Base-by-base conservation (phyloP, 495 filamentous ascomycete species). In the Talaromyces thailandensis region DNA sequence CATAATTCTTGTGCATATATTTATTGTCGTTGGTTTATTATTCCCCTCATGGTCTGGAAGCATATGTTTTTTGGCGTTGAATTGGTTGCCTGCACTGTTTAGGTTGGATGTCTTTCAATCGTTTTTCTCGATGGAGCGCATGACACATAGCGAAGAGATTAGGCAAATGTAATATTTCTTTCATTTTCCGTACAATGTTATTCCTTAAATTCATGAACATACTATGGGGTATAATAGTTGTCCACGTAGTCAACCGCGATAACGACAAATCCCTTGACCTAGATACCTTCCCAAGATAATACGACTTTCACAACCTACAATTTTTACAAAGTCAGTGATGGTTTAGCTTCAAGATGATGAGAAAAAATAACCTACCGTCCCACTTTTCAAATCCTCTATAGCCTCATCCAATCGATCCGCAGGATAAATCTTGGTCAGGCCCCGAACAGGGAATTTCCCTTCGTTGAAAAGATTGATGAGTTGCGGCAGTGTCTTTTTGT, bases 351-450 rank as follows among this genome's bases (percentile, higher is more conserved):
- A n/a, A n/a, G 2, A 43, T 14, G 16, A 1, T 2, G n/a, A 24
- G 6, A 12, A 11, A 28, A 11, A 26, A 75, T 11, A 61, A 64
- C 65, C 59, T 65, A 73, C 68, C 53, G 60, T 73, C 14, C 76
- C 75, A 28, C 60, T 62, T 12, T 75, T 66, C 60, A 79, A 64
- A 51, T 75, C 76, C 11, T 74, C 68, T 1, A 80, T 70, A 24
- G 73, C 78, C 51, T 75, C 69, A 4, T 76, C 68, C 8, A 80
- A 51, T 1, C 74, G 68, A 37, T 72, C 71, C 5, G 79, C 66
- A 0, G 76, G 72, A 63, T 76, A 79, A 0, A 75, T 65, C 26
- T 76, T 75, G 60, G 75, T 72, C 8, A 82, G 75, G 61, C 71
- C 65, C 23, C 75, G 70, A 26, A 79, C 64, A 0, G 77, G 76